Conservation (phyloP, 2,329 filamentous ascomycete genomes). For the Alternaria gaisen region DNA sequence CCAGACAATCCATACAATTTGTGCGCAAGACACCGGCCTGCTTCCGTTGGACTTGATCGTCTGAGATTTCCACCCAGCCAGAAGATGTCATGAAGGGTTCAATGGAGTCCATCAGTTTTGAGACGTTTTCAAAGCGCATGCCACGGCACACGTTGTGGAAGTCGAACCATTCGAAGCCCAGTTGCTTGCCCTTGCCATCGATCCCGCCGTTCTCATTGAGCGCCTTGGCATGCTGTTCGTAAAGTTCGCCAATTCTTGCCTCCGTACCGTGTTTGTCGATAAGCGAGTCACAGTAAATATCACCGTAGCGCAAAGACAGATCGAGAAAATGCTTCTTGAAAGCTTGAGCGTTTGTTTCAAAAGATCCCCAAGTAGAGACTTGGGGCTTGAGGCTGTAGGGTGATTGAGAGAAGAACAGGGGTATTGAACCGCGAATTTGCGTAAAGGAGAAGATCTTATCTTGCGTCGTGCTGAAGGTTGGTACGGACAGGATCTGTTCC, state of each 20-base stretch:
- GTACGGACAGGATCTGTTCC: conserved; percentile 85
- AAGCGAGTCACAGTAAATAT: conserved; percentile 80
- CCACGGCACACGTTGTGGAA: conserved; percentile 92
- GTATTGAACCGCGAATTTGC: conserved; percentile 90
- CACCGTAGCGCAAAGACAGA: conserved; percentile 74
- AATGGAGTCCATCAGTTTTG: conserved; percentile 76
- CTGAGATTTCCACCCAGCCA: conserved; percentile 72
- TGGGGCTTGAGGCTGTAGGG: conserved; percentile 92
- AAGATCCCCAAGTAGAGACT: conserved; percentile 81
- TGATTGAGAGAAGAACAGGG: conserved; percentile 92
- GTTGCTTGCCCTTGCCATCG: conserved; percentile 56
- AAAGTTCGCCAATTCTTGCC: conserved; percentile 78
- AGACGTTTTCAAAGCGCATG: conserved; percentile 98
- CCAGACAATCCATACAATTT: conserved; percentile 98
- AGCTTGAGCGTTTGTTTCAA: conserved; percentile 78
- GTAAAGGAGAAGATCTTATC: conserved; percentile 80
- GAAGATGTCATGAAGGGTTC: conserved; percentile 72
- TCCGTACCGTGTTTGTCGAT: conserved; percentile 91
- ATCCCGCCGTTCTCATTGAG: conserved; percentile 69
- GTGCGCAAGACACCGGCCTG: conserved; percentile 86
- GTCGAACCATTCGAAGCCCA: conserved; percentile 95
- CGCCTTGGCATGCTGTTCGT: conserved; percentile 71
- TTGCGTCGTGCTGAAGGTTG: conserved; percentile 67
- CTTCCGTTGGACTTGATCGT: conserved; percentile 52
- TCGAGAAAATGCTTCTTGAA: conserved; percentile 81